Evolutionary conservation across 1,139 yeast genomes (phyloP), one percentile per base, ranked within the genome.

Genomic region (Dujonia santamariae): DNA sequence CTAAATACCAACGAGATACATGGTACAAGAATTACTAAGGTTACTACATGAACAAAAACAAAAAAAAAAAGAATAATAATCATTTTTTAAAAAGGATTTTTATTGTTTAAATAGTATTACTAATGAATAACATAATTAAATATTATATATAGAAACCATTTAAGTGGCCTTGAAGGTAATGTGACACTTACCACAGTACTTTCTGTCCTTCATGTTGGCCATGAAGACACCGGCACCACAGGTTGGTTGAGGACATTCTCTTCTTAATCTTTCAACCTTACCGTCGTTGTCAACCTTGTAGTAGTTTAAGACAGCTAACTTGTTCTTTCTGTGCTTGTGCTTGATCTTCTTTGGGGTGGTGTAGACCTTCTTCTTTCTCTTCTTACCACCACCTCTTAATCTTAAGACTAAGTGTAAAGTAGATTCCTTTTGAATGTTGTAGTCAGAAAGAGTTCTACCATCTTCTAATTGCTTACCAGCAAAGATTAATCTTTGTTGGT

Each of bases 381-480:
- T 92, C 85, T 92, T 92, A 85, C 97, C 97, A 80, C 96, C 96
- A 85, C 97, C 97, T 82, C 97, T 86, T 72, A 92, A 86, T 82
- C 97, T 88, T 53, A 92, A 78, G 64, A 92, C 97, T 74, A 92
- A 83, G 77, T 92, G 97, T 54, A 92, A 74, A 55, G 97, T 92
- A 52, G 97, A 90, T 80, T 92, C 98, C 87, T 92, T 90, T 80
- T 90, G 97, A 79, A 92, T 92, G 94, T 90, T 90, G 96, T 92
- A 92, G 82, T 92, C 98, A 58, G 96, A 84, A 61, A 92, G 80
- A 55, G 97, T 90, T 81, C 97, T 87, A 63, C 97, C 97, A 62
- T 92, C 97, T 78, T 90, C 97, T 70, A 92, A 85, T 78, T 90
- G 97, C 83, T 88, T 90, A 83, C 98, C 98, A 69, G 97, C 97